A percentile compares a stretch with the other conserved stretches of the same genome.
Conservation (phyloP, 495 filamentous ascomycete genomes). For the Beverwykella pulmonaria region DNA sequence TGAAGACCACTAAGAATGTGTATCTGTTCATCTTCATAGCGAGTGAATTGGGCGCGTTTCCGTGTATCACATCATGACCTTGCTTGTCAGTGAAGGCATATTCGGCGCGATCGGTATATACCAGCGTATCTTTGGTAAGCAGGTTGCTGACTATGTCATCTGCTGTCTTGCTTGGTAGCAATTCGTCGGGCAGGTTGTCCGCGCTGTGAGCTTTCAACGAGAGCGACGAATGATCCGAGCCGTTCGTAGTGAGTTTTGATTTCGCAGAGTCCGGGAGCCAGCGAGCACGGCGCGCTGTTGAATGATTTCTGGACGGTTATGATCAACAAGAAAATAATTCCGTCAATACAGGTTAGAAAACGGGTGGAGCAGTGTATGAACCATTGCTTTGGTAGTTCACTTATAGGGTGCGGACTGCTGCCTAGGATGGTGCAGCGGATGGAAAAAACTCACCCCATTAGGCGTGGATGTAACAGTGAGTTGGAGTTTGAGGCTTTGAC, state of each 20-base stretch:
- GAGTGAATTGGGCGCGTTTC: conserved; percentile 9
- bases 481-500: background rate
- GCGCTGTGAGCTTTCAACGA: background rate
- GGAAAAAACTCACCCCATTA: conserved; percentile 26
- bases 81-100: conserved; percentile 19
- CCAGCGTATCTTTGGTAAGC: background rate
- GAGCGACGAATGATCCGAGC: background rate
- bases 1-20: conserved; percentile 23
- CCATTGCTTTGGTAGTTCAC: conserved; percentile 10
- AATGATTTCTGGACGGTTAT: background rate
- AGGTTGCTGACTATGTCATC: background rate
- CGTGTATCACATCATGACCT: conserved; percentile 14
- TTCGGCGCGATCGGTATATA: conserved; percentile 16
- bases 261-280: background rate
- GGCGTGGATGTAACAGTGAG: background rate
- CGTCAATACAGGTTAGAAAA: background rate
- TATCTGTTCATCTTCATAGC: conserved; percentile 30
- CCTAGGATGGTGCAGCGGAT: conserved; percentile 29
- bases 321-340: background rate
- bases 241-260: background rate
- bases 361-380: background rate
- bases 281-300: conserved; percentile 5
- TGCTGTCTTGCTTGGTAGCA: background rate
- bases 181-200: background rate
- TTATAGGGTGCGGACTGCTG: conserved; percentile 13